Evolutionary conservation across 345 rosid species (phyloP).

Genomic region (Garcia nutans): DNA sequence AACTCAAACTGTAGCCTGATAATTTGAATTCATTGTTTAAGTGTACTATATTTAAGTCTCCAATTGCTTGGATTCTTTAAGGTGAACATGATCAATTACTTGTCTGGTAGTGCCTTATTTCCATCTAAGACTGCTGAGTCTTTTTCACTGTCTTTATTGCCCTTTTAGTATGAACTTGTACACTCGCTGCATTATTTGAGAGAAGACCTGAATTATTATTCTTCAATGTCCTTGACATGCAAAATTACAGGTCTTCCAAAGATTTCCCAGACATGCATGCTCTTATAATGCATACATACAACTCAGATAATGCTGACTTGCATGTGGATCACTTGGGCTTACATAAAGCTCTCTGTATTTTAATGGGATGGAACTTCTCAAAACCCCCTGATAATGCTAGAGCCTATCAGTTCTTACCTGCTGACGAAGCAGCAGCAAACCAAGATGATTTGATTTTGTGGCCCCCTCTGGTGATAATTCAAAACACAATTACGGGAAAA

Average conservation of each 20-base stretch:
- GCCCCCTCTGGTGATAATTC: constrained; percentile 94
- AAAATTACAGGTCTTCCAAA: constrained; percentile 82
- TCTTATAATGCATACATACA: constrained; percentile 90
- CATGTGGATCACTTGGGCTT: constrained; percentile 93
- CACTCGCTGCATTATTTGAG: constrained; percentile 27
- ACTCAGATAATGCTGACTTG: constrained; percentile 67
- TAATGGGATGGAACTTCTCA: constrained; percentile 93
- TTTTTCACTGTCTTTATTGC: constrained; percentile 12
- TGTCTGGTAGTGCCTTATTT: constrained; percentile 6
- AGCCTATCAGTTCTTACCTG: constrained; percentile 71
- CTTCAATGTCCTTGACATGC: constrained; percentile 65
- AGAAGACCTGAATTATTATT: constrained; percentile 49
- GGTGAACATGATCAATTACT: constrained; percentile 1
- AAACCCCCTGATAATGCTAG: constrained; percentile 87
- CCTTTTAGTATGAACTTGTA: constrained; percentile 32
- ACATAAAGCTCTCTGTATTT: constrained; percentile 88
- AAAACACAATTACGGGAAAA: constrained; percentile 90
- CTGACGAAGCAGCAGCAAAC: constrained; percentile 71
- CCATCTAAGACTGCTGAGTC: constrained; percentile 14
- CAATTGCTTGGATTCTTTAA: background rate
- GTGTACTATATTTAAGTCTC: background rate
- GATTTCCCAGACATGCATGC: constrained; percentile 86
- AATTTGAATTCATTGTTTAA: background rate
- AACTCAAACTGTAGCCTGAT: background rate
- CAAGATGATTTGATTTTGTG: constrained; percentile 89